Evolutionary conservation across 805 yeast species (phyloP), one percentile per base, ranked within the genome.

Genomic region (Ogataea pini): DNA sequence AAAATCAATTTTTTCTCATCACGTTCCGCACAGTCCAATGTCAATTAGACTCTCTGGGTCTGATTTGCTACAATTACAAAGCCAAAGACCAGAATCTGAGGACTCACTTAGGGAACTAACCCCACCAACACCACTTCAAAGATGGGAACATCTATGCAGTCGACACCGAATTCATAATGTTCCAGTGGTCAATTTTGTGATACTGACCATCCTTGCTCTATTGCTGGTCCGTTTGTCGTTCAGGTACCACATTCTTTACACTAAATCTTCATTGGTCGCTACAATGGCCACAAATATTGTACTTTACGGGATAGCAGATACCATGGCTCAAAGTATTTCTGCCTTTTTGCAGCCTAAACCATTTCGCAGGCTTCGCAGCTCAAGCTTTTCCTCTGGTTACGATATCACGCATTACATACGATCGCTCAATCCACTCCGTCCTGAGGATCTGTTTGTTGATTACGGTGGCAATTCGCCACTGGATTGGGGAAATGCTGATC

Each of bases 301-400:
- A 4, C 71, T 92, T 4, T 88, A 83, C 64, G 97, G 96, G 0
- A 82, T 89, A n/a, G 90, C 97, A 0, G 98, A 92, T 63, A 80
- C 91, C 0, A 63, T 91, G 52, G 98, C 98, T 0, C 98, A 92
- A 65, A 76, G 86, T 2, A 72, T 89, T 3, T 60, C 79, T 2
- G 64, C 69, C 1, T 61, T 55, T 38, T 47, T 49, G 20, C 52
- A 54, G 32, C 49, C 34, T 10, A 31, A 28, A 10, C 41, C 51
- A 3, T 38, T 45, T 9, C 43, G 54, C 13, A 51, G 52, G 42
- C 37, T 34, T 18, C 47, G 57, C 20, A 31, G 50, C 36, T 44
- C 58, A 13, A 49, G 54, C 22, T 37, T 42, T 10, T 49, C 52
- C 7, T 52, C 60, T 3, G 46, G 48, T 1, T 53, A 54, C 17